phyloP scores from a whole-genome alignment of 225 moss, liverwort and hornwort species.

The Marchantia polymorpha region DNA sequence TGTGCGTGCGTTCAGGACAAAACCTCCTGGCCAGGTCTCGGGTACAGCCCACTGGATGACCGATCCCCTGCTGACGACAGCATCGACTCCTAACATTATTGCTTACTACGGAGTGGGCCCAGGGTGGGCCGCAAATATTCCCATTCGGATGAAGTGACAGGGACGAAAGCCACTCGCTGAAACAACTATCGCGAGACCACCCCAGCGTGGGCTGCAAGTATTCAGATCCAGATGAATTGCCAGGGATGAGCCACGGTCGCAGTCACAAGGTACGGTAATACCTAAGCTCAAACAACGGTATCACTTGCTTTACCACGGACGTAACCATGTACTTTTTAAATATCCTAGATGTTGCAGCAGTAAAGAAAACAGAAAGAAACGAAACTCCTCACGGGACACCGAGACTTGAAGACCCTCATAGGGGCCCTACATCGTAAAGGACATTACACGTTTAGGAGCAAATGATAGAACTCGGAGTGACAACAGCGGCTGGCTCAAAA shows the following conservation, averaged over 20 bases:
- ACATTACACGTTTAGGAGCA: no score
- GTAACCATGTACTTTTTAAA: background rate
- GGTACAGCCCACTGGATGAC: background rate
- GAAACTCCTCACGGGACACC: background rate
- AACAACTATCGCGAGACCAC: no score
- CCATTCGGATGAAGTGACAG: background rate
- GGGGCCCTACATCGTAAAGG: background rate
- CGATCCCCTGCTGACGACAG: background rate
- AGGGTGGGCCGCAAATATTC: slow-evolving; percentile 7
- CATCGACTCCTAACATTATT: background rate
- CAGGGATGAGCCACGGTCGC: background rate
- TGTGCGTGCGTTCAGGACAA: no score
- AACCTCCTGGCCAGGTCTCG: background rate
- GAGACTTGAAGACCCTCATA: background rate
- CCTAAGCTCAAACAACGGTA: background rate
- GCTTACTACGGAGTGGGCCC: background rate
- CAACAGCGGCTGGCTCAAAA: no score
- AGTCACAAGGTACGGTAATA: background rate
- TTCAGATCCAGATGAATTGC: slow-evolving; percentile 10
- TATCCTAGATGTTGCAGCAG: no score
- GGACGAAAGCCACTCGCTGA: no score
- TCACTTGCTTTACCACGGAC: background rate
- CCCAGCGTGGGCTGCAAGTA: slow-evolving; percentile 1
- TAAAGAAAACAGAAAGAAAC: background rate
- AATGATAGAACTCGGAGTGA: no score